Percentiles rank a stretch among this genome's conserved stretches.
phyloP scores from a whole-genome alignment of 176 grass and related monocot species.

The Saccharum officinarum region DNA sequence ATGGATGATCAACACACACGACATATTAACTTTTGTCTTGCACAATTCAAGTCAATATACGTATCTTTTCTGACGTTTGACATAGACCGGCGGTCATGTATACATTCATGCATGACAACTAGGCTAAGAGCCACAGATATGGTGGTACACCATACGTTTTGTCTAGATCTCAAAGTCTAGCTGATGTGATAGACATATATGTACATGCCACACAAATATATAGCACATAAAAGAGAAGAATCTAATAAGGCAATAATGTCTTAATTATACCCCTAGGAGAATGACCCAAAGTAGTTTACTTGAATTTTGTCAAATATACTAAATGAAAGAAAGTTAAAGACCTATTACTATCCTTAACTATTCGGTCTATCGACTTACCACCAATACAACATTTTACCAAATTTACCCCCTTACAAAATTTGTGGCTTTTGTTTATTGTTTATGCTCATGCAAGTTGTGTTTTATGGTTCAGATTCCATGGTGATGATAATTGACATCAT shows the following conservation, averaged over 20 bases:
- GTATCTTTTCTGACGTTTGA: conserved; percentile 5
- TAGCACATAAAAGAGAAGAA: not conserved
- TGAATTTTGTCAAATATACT: too few species aligned
- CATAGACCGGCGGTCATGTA: not conserved
- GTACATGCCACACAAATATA: not conserved
- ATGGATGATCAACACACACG: not conserved
- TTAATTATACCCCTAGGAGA: not conserved
- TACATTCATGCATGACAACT: not conserved
- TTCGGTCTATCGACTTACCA: too few species aligned
- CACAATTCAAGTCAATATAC: conserved; percentile 4
- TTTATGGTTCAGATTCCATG: not conserved
- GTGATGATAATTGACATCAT: not conserved
- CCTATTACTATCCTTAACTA: too few species aligned
- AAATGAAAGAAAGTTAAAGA: too few species aligned
- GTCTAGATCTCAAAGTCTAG: not conserved
- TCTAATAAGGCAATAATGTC: conserved; percentile 6
- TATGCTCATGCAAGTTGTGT: not conserved
- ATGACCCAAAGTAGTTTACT: too few species aligned
- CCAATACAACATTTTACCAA: too few species aligned
- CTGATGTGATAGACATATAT: not conserved
- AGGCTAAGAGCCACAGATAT: not conserved
- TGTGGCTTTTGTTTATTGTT: not conserved
- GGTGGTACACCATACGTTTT: not conserved
- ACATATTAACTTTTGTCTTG: not conserved
- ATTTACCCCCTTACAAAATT: not conserved